Base-by-base conservation (phyloP, 2,329 filamentous ascomycete species). In the Cryphonectria carpinicola region DNA sequence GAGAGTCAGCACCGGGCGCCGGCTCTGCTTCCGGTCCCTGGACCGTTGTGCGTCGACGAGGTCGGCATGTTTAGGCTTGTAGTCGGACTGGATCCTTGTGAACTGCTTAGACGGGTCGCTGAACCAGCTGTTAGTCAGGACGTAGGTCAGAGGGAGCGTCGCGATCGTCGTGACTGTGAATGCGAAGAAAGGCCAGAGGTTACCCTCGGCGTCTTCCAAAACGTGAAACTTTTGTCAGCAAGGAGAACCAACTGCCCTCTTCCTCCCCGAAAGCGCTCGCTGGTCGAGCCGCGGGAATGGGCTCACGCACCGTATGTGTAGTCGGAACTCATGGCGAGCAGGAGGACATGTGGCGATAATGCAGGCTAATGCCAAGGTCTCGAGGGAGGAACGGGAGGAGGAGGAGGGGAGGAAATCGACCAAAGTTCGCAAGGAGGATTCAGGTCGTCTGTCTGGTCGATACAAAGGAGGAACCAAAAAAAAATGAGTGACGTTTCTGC, bases 161-260 rank as follows among this genome's bases (percentile, higher is more conserved):
- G 98, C 88, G 75, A 99, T 89, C 78, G 91, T 90, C 73, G 92
- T 90, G 78, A 98, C 87, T 60, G 95, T 98, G 80, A 98, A 90
- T 83, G 98, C 92, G 86, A 99, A 99, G 88, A 97, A 97, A 76
- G 97, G 96, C 87, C 98, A 99, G 86, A 98, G 98, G 88, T 98
- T 93, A 77, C 94, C 95, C 89, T 96, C 90, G 80, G 97, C 93
- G 88, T 99, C 96, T 68, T 28, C 3, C 7, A 49, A 3, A 7
- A 49, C 19, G 6, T 49, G 41, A 3, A 19, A 39, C 8, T 11
- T 39, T 6, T 14, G 43, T 68, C 62, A 68, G 66, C 56, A 1
- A 1, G 39, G 6, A 25, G 46, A 49, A n/a, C 46, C n/a, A 8
- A n/a, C 7, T 49, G 46, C 17, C 46, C 46, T 49, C 17, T 13